Percentiles rank a stretch among this genome's conserved stretches.
These are phyloP conservation scores for Fusarium piperis DNA, from an alignment of 2,329 filamentous ascomycete species.

Conservation along the genomic window DNA sequence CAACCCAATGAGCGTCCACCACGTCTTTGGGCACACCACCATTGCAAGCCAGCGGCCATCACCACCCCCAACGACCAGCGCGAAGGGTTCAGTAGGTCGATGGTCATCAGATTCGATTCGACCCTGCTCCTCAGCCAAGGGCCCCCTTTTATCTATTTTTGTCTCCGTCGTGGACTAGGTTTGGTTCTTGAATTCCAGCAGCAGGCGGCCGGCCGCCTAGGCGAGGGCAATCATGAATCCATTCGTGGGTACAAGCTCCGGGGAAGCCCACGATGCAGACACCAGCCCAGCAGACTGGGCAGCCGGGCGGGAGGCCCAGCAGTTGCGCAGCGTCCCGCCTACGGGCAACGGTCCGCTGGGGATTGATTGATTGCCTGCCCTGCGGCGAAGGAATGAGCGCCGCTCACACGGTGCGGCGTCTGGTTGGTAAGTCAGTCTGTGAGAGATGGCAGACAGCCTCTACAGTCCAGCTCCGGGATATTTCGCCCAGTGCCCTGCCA, in stretches of 20 bases:
- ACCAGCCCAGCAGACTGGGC: background rate
- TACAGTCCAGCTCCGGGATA: slow-evolving; percentile 25
- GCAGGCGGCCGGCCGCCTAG: slow-evolving; percentile 2
- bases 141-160: slow-evolving; percentile 13
- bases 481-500: slow-evolving; percentile 33
- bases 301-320: background rate
- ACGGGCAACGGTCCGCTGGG: slow-evolving; percentile 37
- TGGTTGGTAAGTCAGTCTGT: slow-evolving; percentile 12
- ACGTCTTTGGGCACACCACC: slow-evolving; percentile 48
- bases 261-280: background rate
- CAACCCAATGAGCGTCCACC: slow-evolving; percentile 49
- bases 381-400: slow-evolving; percentile 7
- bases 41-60: slow-evolving; percentile 33
- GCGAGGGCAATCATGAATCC: background rate
- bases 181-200: background rate
- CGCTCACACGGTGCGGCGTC: slow-evolving; percentile 26
- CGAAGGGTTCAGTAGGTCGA: slow-evolving; percentile 27
- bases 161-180: slow-evolving; percentile 11
- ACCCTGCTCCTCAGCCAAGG: slow-evolving; percentile 7
- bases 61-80: slow-evolving; percentile 35
- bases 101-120: slow-evolving; percentile 29
- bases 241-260: background rate
- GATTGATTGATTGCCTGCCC: background rate
- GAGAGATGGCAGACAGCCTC: background rate
- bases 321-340: slow-evolving; percentile 15